These are phyloP conservation scores for Stenocarpella maydis DNA, from an alignment of 2,329 filamentous ascomycete species.

Conservation along the genomic window DNA sequence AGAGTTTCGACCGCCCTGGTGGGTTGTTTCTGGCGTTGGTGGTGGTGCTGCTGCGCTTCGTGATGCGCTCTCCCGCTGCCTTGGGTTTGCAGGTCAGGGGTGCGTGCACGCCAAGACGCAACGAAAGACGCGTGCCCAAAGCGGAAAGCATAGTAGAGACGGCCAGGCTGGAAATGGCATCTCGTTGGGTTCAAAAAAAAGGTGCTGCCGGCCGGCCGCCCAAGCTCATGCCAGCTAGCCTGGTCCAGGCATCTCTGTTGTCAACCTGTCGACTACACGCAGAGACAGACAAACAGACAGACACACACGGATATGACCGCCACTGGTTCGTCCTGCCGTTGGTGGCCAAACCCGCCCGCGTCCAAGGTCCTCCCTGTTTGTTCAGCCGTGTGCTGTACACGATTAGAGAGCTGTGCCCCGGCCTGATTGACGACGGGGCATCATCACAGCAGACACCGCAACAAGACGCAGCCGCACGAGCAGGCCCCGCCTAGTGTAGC, in stretches of 20 bases:
- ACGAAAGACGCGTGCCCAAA: conserved; percentile 9
- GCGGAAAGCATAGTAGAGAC: conserved; percentile 19
- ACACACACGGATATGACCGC: conserved; percentile 33
- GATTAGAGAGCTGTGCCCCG: too few species aligned
- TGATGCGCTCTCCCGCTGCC: background rate
- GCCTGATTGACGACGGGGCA: background rate
- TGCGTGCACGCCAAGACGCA: background rate
- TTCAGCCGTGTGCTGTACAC: conserved; percentile 17
- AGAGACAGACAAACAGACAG: too few species aligned
- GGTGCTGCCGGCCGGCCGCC: background rate
- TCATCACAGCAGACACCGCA: background rate
- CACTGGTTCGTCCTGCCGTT: conserved; percentile 28
- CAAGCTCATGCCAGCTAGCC: background rate
- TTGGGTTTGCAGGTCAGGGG: background rate
- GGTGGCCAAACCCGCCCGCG: conserved; percentile 22
- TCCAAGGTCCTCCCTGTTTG: conserved; percentile 33
- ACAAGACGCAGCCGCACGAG: background rate
- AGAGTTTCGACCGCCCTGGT: background rate
- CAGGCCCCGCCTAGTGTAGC: too few species aligned
- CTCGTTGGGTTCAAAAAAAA: background rate
- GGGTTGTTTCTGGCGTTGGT: background rate
- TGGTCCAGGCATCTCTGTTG: background rate
- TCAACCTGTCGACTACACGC: background rate
- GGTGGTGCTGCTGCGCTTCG: background rate
- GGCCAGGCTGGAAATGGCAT: background rate